These are phyloP conservation scores for Pythium biforme DNA, from an alignment of 352 stramenopile genomes.

Conservation along the genomic window DNA sequence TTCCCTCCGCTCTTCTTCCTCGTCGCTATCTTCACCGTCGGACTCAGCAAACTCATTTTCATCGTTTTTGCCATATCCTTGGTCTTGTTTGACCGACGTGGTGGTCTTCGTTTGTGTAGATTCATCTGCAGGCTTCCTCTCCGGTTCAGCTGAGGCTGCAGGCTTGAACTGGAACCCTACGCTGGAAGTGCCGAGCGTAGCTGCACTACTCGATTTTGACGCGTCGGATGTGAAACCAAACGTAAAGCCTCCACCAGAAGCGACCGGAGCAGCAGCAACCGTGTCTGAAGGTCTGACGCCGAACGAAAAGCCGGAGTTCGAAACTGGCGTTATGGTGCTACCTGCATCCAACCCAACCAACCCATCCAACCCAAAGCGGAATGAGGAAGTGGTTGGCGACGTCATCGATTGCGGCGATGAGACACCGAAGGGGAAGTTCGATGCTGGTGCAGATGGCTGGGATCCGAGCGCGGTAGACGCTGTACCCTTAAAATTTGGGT, in stretches of 20 bases:
- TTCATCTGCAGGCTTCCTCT: background rate
- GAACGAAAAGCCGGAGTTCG: slow-evolving; percentile 17
- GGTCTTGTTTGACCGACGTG: slow-evolving; percentile 7
- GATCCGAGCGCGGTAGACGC: background rate
- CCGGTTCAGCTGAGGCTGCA: background rate
- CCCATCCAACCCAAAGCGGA: slow-evolving; percentile 20
- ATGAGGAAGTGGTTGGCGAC: background rate
- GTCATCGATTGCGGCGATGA: background rate
- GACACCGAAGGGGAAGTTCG: slow-evolving; percentile 21
- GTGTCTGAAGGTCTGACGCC: slow-evolving; percentile 4
- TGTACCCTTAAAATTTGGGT: slow-evolving; percentile 29
- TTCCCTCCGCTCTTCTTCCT: slow-evolving; percentile 65
- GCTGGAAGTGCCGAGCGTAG: background rate
- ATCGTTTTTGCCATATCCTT: slow-evolving; percentile 61
- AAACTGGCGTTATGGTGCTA: background rate
- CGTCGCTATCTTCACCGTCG: slow-evolving; percentile 51
- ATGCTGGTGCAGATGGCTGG: background rate
- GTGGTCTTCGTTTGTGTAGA: background rate
- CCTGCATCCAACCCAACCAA: slow-evolving; percentile 10
- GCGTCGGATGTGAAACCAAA: slow-evolving; percentile 5
- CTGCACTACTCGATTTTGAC: background rate
- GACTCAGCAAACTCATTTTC: slow-evolving; percentile 58
- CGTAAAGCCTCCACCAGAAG: slow-evolving; percentile 8
- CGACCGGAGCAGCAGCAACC: background rate
- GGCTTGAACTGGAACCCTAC: slow-evolving; percentile 7